These are phyloP conservation scores for Arachnomyces sp. DNA, from an alignment of 2,329 filamentous ascomycete genomes.

Conservation along the genomic window DNA sequence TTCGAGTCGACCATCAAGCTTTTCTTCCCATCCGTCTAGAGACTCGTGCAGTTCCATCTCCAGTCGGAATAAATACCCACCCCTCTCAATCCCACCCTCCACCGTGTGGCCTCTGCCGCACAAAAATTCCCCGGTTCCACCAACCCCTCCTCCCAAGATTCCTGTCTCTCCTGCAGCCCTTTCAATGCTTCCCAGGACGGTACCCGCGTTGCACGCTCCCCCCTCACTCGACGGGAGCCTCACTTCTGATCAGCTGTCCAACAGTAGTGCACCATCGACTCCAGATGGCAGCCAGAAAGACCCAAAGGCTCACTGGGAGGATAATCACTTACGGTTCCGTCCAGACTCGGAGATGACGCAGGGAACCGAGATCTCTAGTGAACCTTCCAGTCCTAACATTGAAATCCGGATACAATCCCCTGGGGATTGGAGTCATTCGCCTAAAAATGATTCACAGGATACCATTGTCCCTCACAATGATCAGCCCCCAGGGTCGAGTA, in stretches of 20 bases:
- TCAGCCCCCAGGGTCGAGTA: too few species aligned
- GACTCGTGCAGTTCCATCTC: slow-evolving; percentile 28
- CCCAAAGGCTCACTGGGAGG: slow-evolving; percentile 56
- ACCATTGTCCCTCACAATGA: too few species aligned
- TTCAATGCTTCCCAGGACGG: slow-evolving; percentile 59
- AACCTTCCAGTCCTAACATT: slow-evolving; percentile 21
- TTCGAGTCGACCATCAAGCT: slow-evolving; percentile 44
- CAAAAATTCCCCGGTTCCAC: slow-evolving; percentile 39
- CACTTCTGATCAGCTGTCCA: slow-evolving; percentile 77
- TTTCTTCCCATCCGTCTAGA: slow-evolving; percentile 34
- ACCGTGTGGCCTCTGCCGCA: slow-evolving; percentile 49
- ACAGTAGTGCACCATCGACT: slow-evolving; percentile 74
- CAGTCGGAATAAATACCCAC: slow-evolving; percentile 46
- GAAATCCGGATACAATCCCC: slow-evolving; percentile 32
- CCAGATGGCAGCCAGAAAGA: slow-evolving; percentile 44
- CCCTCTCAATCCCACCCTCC: slow-evolving; percentile 51
- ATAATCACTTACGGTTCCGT: slow-evolving; percentile 26
- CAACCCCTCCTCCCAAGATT: slow-evolving; percentile 48
- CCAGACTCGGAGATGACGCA: slow-evolving; percentile 25
- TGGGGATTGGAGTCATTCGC: slow-evolving; percentile 53
- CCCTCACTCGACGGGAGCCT: slow-evolving; percentile 86
- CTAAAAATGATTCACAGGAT: slow-evolving; percentile 30
- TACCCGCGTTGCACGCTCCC: slow-evolving; percentile 69
- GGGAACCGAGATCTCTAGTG: slow-evolving; percentile 17
- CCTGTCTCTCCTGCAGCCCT: slow-evolving; percentile 69